Evolutionary conservation across 495 filamentous ascomycete genomes (phyloP), one percentile per base, ranked within the genome.

Genomic region (Bryoglossum gracile): DNA sequence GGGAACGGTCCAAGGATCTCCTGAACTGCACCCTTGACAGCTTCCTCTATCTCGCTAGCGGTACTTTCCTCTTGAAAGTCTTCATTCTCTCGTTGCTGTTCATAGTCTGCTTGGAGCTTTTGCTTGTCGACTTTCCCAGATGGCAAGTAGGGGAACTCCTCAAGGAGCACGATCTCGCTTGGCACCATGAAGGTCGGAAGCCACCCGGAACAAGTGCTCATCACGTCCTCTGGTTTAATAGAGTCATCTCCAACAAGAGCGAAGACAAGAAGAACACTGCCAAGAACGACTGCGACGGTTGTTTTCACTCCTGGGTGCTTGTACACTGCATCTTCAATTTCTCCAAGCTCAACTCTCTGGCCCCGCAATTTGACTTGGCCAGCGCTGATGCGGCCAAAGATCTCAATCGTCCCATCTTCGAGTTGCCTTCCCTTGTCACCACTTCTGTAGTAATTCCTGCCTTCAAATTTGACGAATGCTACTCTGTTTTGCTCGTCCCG

Each of bases 351-450:
- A 22, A 94, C 72, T 38, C 88, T 69, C 60, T 91, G 88, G 2
- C 88, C 88, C 18, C 85, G 73, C 4, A 94, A 66, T 58, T 94
- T 94, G 13, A 94, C 78, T 60, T 94, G 88, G 2, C 86, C 85
- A 16, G 74, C 75, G 0, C 74, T 72, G 10, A 95, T 82, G 32
- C 91, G 81, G 3, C 91, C 91, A 2, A 89, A 75, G 58, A 86
- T 92, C 54, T 95, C 86, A 1, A 95, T 69, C 0, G 72, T 73
- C 1, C 89, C 88, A 33, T 82, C 76, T 0, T 73, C 65, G 6
- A 81, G 65, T 28, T 90, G 74, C 13, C 80, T 71, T 0, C 84
- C 91, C 52, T 81, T 82, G 62, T 97, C 90, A 3, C 90, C 90
- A 2, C 91, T 97, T 18, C 86, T 74, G 65, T 95, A 95, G 17